Percentiles rank a stretch among this genome's conserved stretches.
phyloP scores from a whole-genome alignment of 768 basidiomycete genomes.

The Tephrocybe sp. region DNA sequence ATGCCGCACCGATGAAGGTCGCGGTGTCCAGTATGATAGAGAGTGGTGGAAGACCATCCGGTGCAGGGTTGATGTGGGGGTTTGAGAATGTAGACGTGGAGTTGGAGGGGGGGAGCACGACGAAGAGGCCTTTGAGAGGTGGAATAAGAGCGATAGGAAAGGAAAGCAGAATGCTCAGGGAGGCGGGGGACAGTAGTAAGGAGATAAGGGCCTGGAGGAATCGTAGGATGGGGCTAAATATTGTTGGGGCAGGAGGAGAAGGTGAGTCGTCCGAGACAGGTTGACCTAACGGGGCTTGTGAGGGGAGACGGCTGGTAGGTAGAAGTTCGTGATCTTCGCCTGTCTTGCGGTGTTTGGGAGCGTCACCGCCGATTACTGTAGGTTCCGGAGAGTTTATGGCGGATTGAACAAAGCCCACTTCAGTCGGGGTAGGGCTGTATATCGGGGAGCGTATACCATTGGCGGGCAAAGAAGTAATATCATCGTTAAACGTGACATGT shows the following conservation, averaged over 20 bases:
- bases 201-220: constrained; percentile 21
- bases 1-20: constrained; percentile 51
- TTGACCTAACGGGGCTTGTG: background rate
- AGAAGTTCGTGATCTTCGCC: background rate
- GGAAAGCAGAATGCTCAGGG: constrained; percentile 44
- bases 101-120: constrained; percentile 28
- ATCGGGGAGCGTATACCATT: constrained; percentile 13
- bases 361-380: constrained; percentile 7
- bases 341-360: background rate
- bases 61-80: constrained; percentile 40
- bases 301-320: background rate
- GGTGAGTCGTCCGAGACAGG: background rate
- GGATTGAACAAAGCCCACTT: constrained; percentile 8
- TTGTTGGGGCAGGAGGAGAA: background rate
- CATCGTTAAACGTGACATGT: constrained; percentile 26
- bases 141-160: constrained; percentile 50
- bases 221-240: background rate
- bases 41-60: constrained; percentile 58
- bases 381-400: constrained; percentile 11
- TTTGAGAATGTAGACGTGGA: constrained; percentile 18
- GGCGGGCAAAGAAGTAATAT: constrained; percentile 17
- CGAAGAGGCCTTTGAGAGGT: constrained; percentile 53
- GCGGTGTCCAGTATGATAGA: constrained; percentile 50
- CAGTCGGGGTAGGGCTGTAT: constrained; percentile 9
- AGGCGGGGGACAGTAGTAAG: constrained; percentile 41